Evolutionary conservation across 495 filamentous ascomycete species (phyloP).

Genomic region (Daldinia concentrica): DNA sequence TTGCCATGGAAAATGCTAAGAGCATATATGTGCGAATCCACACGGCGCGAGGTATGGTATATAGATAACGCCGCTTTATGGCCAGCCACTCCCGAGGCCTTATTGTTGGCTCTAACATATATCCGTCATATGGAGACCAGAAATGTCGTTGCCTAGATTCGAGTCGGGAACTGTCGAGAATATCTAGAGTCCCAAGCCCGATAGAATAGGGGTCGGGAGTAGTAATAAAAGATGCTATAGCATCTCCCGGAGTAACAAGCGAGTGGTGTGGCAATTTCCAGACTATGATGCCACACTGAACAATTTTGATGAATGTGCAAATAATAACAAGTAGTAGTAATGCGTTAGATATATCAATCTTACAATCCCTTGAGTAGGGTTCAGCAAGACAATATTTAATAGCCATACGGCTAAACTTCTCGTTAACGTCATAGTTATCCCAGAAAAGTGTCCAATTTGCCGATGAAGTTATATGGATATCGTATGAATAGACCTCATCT

Average conservation of each 20-base stretch:
- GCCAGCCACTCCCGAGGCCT: neutral
- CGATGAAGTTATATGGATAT: neutral
- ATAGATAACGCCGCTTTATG: neutral
- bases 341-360: slow-evolving; percentile 12
- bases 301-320: slow-evolving; percentile 12
- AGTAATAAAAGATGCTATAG: slow-evolving; percentile 19
- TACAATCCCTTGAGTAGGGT: neutral
- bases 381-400: slow-evolving; percentile 22
- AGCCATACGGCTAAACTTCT: neutral
- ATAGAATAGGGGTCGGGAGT: neutral
- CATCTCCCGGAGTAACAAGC: slow-evolving; percentile 20
- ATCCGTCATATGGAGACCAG: neutral
- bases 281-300: slow-evolving; percentile 6
- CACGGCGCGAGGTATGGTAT: neutral
- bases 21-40: neutral
- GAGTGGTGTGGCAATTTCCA: slow-evolving; percentile 12
- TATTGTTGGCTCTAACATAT: neutral
- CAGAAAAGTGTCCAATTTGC: neutral
- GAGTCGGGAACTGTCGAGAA: neutral
- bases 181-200: neutral
- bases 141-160: neutral
- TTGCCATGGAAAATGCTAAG: neutral
- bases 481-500: too few species aligned
- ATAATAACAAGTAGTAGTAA: slow-evolving; percentile 12
- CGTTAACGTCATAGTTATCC: too few species aligned